Evolutionary conservation across 371 early-diverging fungal genomes (phyloP).

Genomic region (Mucor ambiguus): DNA sequence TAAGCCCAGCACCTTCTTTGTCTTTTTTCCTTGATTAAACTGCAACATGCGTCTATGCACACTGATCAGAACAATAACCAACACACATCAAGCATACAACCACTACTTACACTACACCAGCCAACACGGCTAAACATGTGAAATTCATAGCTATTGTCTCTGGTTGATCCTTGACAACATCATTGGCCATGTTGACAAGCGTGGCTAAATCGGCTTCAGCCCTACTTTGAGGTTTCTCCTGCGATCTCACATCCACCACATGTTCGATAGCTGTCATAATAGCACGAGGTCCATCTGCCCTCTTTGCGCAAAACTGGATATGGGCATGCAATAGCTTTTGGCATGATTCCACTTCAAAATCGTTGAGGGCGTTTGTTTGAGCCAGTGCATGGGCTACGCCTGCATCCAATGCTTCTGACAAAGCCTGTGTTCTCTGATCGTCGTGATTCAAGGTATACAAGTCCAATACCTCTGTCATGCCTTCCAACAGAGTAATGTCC

Average conservation of each 20-base stretch:
- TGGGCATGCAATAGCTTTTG: constrained; percentile 29
- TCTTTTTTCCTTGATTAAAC: constrained; percentile 38
- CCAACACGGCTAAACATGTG: constrained; percentile 31
- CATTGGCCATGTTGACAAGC: constrained; percentile 17
- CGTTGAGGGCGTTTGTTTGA: constrained; percentile 37
- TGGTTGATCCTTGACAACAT: constrained; percentile 7
- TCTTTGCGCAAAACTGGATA: constrained; percentile 21
- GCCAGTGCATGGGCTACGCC: constrained; percentile 48
- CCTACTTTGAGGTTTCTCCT: constrained; percentile 29
- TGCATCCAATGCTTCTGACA: constrained; percentile 40
- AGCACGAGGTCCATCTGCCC: constrained; percentile 18
- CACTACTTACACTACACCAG: constrained; percentile 39
- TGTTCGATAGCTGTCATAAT: constrained; percentile 43
- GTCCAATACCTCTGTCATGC: constrained; percentile 26
- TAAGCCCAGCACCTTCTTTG: constrained; percentile 27
- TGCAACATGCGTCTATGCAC: constrained; percentile 44
- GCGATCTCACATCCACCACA: constrained; percentile 39
- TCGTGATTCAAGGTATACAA: constrained; percentile 6
- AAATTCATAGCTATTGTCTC: constrained; percentile 14
- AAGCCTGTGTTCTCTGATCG: background rate
- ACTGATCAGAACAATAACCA: background rate
- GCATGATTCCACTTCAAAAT: constrained; percentile 38
- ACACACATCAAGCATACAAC: no score
- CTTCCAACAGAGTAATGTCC: constrained; percentile 25
- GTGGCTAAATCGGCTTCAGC: constrained; percentile 39